These are phyloP conservation scores for Curvularia eragrostidis DNA, from an alignment of 2,329 filamentous ascomycete genomes.

Conservation along the genomic window DNA sequence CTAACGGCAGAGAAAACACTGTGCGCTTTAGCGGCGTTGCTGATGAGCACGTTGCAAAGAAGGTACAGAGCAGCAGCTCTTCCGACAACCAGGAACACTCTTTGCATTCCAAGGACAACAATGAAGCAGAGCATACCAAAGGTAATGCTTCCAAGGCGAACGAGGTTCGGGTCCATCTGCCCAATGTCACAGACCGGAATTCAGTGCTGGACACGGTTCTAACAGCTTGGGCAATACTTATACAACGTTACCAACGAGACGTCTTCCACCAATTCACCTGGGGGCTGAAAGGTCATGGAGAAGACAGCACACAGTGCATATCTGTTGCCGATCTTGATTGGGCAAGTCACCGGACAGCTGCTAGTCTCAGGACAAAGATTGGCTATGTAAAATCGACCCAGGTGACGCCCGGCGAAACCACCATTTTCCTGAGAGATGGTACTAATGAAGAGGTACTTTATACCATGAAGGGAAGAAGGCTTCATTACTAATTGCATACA, in stretches of 20 bases:
- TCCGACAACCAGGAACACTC: constrained; percentile 14
- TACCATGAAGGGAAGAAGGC: not conserved
- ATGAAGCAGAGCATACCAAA: constrained; percentile 10
- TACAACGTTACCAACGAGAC: constrained; percentile 44
- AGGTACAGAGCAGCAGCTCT: constrained; percentile 22
- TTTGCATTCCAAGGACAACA: constrained; percentile 15
- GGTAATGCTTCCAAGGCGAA: constrained; percentile 17
- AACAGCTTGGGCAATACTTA: constrained; percentile 41
- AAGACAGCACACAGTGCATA: constrained; percentile 25
- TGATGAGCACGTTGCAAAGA: constrained; percentile 23
- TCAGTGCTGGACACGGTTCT: constrained; percentile 33
- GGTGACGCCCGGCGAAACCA: constrained; percentile 11
- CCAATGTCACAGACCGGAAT: constrained; percentile 17
- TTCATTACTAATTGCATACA: constrained; percentile 16
- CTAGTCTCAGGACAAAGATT: constrained; percentile 26
- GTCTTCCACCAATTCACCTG: constrained; percentile 41
- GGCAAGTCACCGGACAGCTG: constrained; percentile 17
- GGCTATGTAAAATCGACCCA: constrained; percentile 21
- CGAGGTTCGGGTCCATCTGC: constrained; percentile 24
- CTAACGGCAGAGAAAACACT: constrained; percentile 23
- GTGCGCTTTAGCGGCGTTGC: constrained; percentile 25
- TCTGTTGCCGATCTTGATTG: constrained; percentile 28
- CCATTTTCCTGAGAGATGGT: constrained; percentile 40
- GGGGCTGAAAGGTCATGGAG: constrained; percentile 26
- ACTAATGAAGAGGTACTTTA: constrained; percentile 37